Percentiles rank a stretch among this genome's conserved stretches.
Conservation (phyloP, 306 rosid species). For the Calophaca sinica region DNA sequence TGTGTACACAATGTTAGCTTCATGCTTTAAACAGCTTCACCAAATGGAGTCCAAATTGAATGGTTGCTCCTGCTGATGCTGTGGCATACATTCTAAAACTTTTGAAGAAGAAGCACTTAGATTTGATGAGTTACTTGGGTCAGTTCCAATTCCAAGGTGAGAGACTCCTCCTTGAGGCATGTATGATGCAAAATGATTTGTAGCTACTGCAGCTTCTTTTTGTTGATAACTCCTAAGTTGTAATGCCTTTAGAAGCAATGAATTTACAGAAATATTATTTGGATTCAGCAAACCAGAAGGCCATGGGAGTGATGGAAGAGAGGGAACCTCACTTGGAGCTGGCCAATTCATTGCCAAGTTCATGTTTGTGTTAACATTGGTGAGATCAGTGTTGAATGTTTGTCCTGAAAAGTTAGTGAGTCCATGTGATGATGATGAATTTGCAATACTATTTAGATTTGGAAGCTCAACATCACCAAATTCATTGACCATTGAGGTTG, state of each 20-base stretch:
- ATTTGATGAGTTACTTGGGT: slow-evolving; percentile 55
- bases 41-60: slow-evolving; percentile 93
- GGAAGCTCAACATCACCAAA: slow-evolving; percentile 74
- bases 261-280: slow-evolving; percentile 63
- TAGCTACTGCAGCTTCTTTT: slow-evolving; percentile 44
- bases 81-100: slow-evolving; percentile 62
- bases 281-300: slow-evolving; percentile 62
- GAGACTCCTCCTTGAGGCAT: slow-evolving; percentile 53
- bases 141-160: slow-evolving; percentile 50
- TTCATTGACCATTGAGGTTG: slow-evolving; percentile 69
- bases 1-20: slow-evolving; percentile 50
- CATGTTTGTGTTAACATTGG: slow-evolving; percentile 56
- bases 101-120: slow-evolving; percentile 68
- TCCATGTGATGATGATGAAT: slow-evolving; percentile 49
- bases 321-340: slow-evolving; percentile 46
- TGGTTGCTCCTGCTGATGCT: slow-evolving; percentile 76
- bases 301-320: slow-evolving; percentile 66
- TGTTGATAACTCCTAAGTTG: slow-evolving; percentile 75
- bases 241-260: slow-evolving; percentile 87
- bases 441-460: slow-evolving; percentile 55
- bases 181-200: slow-evolving; percentile 44
- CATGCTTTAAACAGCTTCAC: slow-evolving; percentile 53
- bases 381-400: slow-evolving; percentile 40
- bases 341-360: slow-evolving; percentile 66
- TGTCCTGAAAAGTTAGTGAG: slow-evolving; percentile 54